Evolutionary conservation across 805 yeast species (phyloP), one percentile per base, ranked within the genome.

Genomic region (Wickerhamiella kurtzmanii): DNA sequence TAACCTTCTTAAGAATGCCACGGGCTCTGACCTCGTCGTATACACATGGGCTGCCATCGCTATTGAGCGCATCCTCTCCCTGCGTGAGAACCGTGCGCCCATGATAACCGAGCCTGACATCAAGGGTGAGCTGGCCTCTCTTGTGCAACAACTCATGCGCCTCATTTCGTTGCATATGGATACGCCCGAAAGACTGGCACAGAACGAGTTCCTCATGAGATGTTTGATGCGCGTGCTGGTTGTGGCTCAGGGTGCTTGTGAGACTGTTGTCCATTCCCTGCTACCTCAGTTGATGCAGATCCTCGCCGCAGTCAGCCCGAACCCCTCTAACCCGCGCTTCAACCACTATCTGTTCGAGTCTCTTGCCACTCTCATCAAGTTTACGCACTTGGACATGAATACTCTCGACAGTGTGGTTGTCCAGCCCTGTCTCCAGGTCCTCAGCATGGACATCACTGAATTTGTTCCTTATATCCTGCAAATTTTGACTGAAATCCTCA

Each of bases 321-420:
- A 92, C 58, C 99, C 99, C 4, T 84, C 97, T 3, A 92, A 92
- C 64, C 98, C 99, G 40, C 77, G 80, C 56, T 92, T 92, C 59
- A 76, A 87, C 4, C 98, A 92, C 64, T 94, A 79, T 60, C 72
- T 83, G 3, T 92, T 92, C 62, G 99, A 92, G 68, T 73, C 94
- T 6, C 71, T 92, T 49, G 89, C 92, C 21, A 80, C 80, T 3
- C 66, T 88, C 44, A 66, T 88, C 49, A 79, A 80, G 53, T 79
- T 63, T 58, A 48, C 63, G 3, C 52, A 59, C 11, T 8, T 38
- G 5, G 19, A 49, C 35, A 40, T 35, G 39, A 36, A n/a, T 6
- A 32, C 11, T 6, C 66, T 74, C 37, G 79, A 79, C 48, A 64
- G 66, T 4, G 51, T 74, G 9, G 68, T 84, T 32, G 71, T 88